Conservation (phyloP, 2,329 filamentous ascomycete species). For the Talaromyces albobiverticillius region DNA sequence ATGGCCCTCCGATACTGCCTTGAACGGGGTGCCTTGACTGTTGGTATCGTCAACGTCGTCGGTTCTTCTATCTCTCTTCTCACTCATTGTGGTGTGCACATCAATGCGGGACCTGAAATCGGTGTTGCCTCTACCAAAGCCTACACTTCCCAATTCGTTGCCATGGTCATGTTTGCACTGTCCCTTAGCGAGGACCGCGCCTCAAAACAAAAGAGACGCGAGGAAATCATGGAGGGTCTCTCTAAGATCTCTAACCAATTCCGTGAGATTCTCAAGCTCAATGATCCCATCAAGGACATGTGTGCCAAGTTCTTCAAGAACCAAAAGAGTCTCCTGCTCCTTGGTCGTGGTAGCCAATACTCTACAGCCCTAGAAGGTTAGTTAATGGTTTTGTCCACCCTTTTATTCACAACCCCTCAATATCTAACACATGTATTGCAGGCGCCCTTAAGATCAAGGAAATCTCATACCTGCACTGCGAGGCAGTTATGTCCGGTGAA, state of each 20-base stretch:
- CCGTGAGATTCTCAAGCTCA: slow-evolving; percentile 83
- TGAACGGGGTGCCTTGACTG: slow-evolving; percentile 93
- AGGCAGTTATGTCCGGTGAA: slow-evolving; percentile 99
- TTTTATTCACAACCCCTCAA: slow-evolving; percentile 8
- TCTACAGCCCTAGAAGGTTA: slow-evolving; percentile 88
- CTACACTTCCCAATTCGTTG: slow-evolving; percentile 98
- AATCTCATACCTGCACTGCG: slow-evolving; percentile 98
- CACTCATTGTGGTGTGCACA: slow-evolving; percentile 99
- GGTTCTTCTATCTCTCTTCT: slow-evolving; percentile 98
- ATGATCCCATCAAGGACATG: slow-evolving; percentile 90
- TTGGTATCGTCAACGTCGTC: slow-evolving; percentile 98
- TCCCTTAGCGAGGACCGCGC: slow-evolving; percentile 95
- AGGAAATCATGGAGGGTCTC: slow-evolving; percentile 95
- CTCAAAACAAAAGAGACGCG: slow-evolving; percentile 84
- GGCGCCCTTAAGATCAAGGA: slow-evolving; percentile 99
- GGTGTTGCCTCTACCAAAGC: slow-evolving; percentile 99
- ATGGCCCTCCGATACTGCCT: slow-evolving; percentile 97
- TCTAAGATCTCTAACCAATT: slow-evolving; percentile 86
- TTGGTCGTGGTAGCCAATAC: slow-evolving; percentile 90
- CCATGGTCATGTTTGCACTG: slow-evolving; percentile 99
- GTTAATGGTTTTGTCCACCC: slow-evolving; percentile 17
- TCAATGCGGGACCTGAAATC: slow-evolving; percentile 98
- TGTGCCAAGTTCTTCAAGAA: slow-evolving; percentile 92
- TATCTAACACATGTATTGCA: slow-evolving; percentile 20
- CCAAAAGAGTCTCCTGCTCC: slow-evolving; percentile 90